Evolutionary conservation across 2,329 filamentous ascomycete species (phyloP).

Genomic region (Calonectria fujianensis): DNA sequence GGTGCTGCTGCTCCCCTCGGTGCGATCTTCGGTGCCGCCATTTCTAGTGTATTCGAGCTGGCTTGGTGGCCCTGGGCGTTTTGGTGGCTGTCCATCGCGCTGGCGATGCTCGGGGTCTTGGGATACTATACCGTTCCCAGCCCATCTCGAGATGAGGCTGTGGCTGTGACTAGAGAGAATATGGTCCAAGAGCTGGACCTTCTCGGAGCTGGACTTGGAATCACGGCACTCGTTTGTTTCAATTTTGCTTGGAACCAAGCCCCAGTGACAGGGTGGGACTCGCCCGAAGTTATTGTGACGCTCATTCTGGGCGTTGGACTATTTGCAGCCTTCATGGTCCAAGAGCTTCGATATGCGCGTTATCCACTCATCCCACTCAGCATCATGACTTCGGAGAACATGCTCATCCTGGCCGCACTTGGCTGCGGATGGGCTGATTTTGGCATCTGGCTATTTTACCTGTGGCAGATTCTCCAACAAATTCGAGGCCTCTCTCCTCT

Average conservation of each 20-base stretch:
- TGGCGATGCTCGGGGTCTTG: conserved; percentile 26
- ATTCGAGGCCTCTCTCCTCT: conserved; percentile 10
- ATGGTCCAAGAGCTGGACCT: conserved; percentile 31
- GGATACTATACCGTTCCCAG: conserved; percentile 43
- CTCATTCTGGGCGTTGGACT: conserved; percentile 62
- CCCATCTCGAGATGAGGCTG: not conserved
- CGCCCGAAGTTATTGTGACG: conserved; percentile 70
- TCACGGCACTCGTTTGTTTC: conserved; percentile 72
- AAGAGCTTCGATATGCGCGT: not conserved
- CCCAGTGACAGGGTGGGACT: conserved; percentile 72
- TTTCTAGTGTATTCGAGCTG: conserved; percentile 50
- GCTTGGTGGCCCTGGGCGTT: conserved; percentile 66
- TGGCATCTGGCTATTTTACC: conserved; percentile 9
- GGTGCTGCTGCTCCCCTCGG: conserved; percentile 58
- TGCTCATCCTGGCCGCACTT: not conserved
- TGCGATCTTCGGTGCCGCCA: conserved; percentile 55
- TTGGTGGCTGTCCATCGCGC: conserved; percentile 31
- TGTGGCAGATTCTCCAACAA: conserved; percentile 1
- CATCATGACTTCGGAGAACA: conserved; percentile 7
- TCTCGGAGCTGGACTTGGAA: conserved; percentile 61
- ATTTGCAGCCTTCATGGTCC: not conserved
- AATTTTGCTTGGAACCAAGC: conserved; percentile 80
- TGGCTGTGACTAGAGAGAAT: conserved; percentile 45
- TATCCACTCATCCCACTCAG: conserved; percentile 2
- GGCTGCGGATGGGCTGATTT: conserved; percentile 10